Base-by-base conservation (phyloP, 1,139 yeast genomes). In the Yamadazyma pseudoaaseri region DNA sequence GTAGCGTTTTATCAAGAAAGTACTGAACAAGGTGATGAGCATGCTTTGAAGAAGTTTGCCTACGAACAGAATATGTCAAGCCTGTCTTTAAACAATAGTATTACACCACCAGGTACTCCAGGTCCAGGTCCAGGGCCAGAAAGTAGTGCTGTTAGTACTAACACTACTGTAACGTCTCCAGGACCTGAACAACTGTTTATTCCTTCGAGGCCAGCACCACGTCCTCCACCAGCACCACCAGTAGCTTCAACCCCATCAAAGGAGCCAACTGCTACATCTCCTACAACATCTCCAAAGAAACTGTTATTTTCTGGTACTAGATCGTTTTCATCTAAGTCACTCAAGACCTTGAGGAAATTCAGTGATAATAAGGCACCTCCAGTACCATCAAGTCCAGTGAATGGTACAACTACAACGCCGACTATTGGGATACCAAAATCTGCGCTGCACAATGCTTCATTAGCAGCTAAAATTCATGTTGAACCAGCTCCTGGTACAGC, bases 1-100 rank as follows among this genome's bases (percentile, higher is more conserved):
- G 95, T 90, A 40, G 86, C 90, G 26, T 87, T 86, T 52, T 86
- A 85, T 56, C 89, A 85, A 49, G 86, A 82, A 41, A 69, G 70
- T 7, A 71, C 79, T 29, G 81, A 79, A 35, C 68, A 67, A 46
- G 75, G 78, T 34, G 78, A 77, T 16, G 92, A 81, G 32, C 86
- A 81, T 35, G 86, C 89, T 3, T 85, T 86, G 69, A 79, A 78
- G 58, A 87, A 87, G 54, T 84, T 89, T 53, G 77, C 65, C 29
- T 59, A 52, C 35, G 63, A 61, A 24, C 49, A 52, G 31, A 52
- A 51, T 30, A 36, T 48, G 15, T 47, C 56, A 4, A 46, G 42
- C 31, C 43, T 53, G 1, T 55, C 58, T 10, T 48, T 53, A 22
- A 49, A 44, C 35, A 51, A 48, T 26, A 50, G 54, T 14, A 46